Evolutionary conservation across 805 yeast genomes (phyloP), one percentile per base, ranked within the genome.

Genomic region (Starmerella stigmatis): DNA sequence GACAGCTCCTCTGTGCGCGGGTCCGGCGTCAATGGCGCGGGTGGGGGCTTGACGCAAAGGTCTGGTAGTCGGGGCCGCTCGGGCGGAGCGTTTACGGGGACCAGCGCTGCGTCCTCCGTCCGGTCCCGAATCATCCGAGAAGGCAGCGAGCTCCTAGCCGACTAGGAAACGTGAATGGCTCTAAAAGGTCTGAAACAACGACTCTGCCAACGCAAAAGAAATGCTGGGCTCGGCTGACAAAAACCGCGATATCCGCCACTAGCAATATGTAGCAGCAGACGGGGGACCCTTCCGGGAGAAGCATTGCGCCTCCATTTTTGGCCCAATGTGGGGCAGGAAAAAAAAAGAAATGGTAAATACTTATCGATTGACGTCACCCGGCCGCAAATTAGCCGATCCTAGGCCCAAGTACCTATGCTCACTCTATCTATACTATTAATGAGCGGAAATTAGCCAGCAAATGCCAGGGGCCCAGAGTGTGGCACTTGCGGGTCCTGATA

Each of bases 111-210:
- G 20, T 33, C 27, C 12, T 33, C 37, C 37, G 37, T 21, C 37
- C 37, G 27, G 37, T 33, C 37, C 37, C 37, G 26, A 20, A 22
- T 20, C 37, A 33, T 33, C 22, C 37, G 37, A 32, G 35, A 32
- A 32, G 23, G 20, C 35, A 19, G 23, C 35, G 35, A n/a, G 35
- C 35, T 32, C 35, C 35, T 22, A 23, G 35, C 35, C 35, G 35
- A 19, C 35, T 7, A 12, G 12, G 10, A 9, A 32, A 32, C 17
- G 23, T 15, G 10, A 12, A 27, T 22, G 27, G 37, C 37, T 21
- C 37, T 12, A n/a, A 13, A 17, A 25, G 25, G 33, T 30, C 4
- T 22, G 10, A 13, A 19, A 22, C 35, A 32, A 32, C 35, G 35
- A 22, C 20, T n/a, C 35, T 19, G 6, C 10, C 15, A 32, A 32